Evolutionary conservation across 208 protist genomes (phyloP).

Genomic region (Wallacemonas rigidus): DNA sequence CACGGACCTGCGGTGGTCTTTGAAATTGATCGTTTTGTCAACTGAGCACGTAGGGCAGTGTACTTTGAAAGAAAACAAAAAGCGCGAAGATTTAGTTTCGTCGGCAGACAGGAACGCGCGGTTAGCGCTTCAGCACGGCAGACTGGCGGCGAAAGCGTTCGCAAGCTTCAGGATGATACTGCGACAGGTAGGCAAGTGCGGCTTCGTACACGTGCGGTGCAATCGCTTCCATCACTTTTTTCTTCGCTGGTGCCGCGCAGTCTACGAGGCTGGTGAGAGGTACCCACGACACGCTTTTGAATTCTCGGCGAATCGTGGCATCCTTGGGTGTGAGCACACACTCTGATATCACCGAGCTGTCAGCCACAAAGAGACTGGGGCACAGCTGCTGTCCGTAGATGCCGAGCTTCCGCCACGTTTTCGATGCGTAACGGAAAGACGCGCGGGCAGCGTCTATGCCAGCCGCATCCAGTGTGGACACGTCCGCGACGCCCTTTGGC

Average conservation of each 20-base stretch:
- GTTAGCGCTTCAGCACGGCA: not conserved
- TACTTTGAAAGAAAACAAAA: no score
- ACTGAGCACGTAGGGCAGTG: no score
- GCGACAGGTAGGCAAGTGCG: not conserved
- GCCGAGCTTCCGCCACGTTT: conserved; percentile 43
- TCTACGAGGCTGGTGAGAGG: conserved; percentile 26
- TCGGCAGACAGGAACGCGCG: no score
- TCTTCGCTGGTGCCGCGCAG: conserved; percentile 34
- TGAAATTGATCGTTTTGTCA: no score
- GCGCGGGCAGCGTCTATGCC: not conserved
- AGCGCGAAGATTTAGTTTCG: no score
- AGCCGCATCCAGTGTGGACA: conserved; percentile 18
- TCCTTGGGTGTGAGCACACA: not conserved
- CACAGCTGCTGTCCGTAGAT: conserved; percentile 56
- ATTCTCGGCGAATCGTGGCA: conserved; percentile 15
- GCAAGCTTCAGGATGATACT: not conserved
- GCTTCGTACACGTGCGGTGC: conserved; percentile 27
- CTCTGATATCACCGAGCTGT: conserved; percentile 10
- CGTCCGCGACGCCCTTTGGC: not conserved
- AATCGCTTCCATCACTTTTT: conserved; percentile 31
- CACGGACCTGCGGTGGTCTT: no score
- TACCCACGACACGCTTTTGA: conserved; percentile 36
- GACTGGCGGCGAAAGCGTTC: not conserved
- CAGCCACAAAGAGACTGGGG: conserved; percentile 36
- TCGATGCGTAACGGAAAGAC: conserved; percentile 45